phyloP scores from a whole-genome alignment of 164 flowering plant species.

The Tinospora cordifolia region DNA sequence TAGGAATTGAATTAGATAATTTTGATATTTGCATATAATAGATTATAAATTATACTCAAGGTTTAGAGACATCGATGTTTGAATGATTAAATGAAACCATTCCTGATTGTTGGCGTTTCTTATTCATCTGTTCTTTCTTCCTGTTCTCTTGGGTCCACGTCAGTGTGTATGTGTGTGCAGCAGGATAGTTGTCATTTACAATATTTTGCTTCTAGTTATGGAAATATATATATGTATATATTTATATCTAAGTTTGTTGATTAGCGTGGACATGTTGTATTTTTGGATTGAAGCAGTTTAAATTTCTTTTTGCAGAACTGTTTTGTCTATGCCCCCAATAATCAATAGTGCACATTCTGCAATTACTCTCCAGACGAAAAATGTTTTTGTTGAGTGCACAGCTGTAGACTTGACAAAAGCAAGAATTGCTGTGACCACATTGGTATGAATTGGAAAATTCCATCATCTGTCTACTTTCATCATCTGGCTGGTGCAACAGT shows the following conservation, averaged over 20 bases:
- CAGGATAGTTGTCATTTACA: background rate
- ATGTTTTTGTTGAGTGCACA: slow-evolving; percentile 92
- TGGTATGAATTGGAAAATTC: slow-evolving; percentile 36
- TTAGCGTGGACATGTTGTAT: background rate
- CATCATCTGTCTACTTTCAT: background rate
- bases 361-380: slow-evolving; percentile 69
- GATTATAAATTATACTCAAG: no score
- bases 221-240: background rate
- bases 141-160: no score
- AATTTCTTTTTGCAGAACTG: slow-evolving; percentile 55
- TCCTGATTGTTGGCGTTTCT: no score
- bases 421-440: slow-evolving; percentile 82
- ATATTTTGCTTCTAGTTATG: background rate
- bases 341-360: slow-evolving; percentile 97
- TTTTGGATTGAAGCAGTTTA: background rate
- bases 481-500: background rate
- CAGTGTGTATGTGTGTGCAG: background rate
- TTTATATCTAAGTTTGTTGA: background rate
- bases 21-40: no score
- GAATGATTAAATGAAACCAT: no score
- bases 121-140: no score
- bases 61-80: no score
- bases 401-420: slow-evolving; percentile 95
- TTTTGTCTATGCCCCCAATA: slow-evolving; percentile 86
- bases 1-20: no score